A percentile compares a stretch with the other conserved stretches of the same genome.
Evolutionary conservation across 2,329 filamentous ascomycete species (phyloP).

Genomic region (Diaporthe longicolla): DNA sequence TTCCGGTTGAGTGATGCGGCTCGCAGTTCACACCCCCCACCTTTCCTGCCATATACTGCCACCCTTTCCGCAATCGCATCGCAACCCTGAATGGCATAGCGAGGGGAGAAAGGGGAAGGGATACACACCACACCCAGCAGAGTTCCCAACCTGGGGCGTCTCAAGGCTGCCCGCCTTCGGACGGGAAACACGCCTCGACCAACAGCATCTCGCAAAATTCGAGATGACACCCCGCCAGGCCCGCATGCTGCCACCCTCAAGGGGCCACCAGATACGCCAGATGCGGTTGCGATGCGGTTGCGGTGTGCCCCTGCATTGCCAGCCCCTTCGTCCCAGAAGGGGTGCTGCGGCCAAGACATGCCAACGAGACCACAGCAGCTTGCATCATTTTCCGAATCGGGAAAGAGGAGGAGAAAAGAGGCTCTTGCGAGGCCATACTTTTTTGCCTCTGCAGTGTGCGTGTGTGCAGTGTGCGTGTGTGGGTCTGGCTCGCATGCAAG

Average conservation of each 20-base stretch:
- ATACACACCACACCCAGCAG: background rate
- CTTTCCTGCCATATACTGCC: too few species aligned
- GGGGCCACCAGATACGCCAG: background rate
- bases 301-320: constrained; percentile 9
- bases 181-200: background rate
- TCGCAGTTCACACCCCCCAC: background rate
- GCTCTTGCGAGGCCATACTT: background rate
- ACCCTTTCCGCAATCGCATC: constrained; percentile 8
- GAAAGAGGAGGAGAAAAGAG: constrained; percentile 37
- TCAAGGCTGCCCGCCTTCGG: background rate
- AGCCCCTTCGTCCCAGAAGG: constrained; percentile 14
- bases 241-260: constrained; percentile 1
- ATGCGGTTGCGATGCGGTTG: background rate
- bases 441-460: background rate
- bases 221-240: constrained; percentile 25
- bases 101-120: background rate
- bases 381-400: constrained; percentile 20
- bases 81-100: constrained; percentile 23
- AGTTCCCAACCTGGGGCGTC: constrained; percentile 26
- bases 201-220: constrained; percentile 1
- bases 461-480: background rate
- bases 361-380: constrained; percentile 1
- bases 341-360: constrained; percentile 18
- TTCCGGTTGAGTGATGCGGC: constrained; percentile 21
- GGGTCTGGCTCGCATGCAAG: background rate